These are phyloP conservation scores for Myxozyma mucilagina DNA, from an alignment of 805 yeast species.

Conservation along the genomic window DNA sequence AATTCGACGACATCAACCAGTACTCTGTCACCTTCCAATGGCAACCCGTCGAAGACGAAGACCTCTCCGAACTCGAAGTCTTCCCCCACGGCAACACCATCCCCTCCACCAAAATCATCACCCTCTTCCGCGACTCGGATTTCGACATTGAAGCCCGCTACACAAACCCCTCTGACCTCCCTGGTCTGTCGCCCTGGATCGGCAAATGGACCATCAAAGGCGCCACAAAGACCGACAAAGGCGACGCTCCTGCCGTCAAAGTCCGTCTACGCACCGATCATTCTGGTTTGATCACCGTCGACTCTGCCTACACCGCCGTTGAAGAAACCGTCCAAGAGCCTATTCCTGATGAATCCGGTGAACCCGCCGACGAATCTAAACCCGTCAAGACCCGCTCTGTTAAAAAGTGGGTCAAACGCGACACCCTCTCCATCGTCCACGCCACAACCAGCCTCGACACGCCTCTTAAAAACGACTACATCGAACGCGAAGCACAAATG, in stretches of 20 bases:
- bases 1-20: constrained; percentile 92
- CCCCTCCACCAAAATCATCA: constrained; percentile 95
- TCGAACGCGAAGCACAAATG: constrained; percentile 84
- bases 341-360: constrained; percentile 55
- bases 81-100: constrained; percentile 90
- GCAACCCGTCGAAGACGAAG: constrained; percentile 92
- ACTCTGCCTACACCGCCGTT: constrained; percentile 91
- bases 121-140: constrained; percentile 87
- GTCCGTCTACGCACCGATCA: constrained; percentile 96
- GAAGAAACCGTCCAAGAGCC: constrained; percentile 88
- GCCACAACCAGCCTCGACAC: constrained; percentile 59
- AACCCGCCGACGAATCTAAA: constrained; percentile 47
- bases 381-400: constrained; percentile 81
- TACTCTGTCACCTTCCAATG: constrained; percentile 92
- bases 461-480: constrained; percentile 58
- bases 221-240: constrained; percentile 68
- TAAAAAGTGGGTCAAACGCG: constrained; percentile 91
- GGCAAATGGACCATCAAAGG: constrained; percentile 88
- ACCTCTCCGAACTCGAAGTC: constrained; percentile 86
- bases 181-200: constrained; percentile 64
- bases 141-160: constrained; percentile 83
- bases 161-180: constrained; percentile 72
- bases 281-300: constrained; percentile 90
- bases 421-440: constrained; percentile 64
- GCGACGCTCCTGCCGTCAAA: constrained; percentile 81